phyloP scores from a whole-genome alignment of 768 basidiomycete genomes.

The Termitomyces sp. region DNA sequence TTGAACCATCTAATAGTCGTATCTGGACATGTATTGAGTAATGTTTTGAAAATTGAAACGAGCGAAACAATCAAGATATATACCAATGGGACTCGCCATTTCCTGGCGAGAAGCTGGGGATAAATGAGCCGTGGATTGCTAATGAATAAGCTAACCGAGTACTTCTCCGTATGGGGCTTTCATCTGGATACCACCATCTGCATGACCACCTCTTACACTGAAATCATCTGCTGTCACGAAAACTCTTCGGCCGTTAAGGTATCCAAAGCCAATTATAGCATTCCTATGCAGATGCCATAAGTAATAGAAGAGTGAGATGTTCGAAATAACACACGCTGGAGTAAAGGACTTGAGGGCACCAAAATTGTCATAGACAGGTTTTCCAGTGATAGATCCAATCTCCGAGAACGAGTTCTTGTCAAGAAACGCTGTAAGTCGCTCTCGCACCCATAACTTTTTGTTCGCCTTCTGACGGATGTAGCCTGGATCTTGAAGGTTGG shows the following conservation, averaged over 20 bases:
- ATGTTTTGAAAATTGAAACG: not conserved
- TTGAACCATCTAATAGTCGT: constrained; percentile 34
- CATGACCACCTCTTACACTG: constrained; percentile 37
- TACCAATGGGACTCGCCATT: constrained; percentile 30
- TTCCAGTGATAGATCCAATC: constrained; percentile 32
- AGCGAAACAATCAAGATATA: constrained; percentile 1
- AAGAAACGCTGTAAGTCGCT: constrained; percentile 27
- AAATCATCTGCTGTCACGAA: constrained; percentile 37
- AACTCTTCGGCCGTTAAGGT: constrained; percentile 26
- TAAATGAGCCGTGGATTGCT: not conserved
- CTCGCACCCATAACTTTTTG: constrained; percentile 35
- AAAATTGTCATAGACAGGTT: constrained; percentile 21
- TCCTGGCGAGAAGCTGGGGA: constrained; percentile 25
- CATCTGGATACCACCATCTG: constrained; percentile 32
- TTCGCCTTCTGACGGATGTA: constrained; percentile 33
- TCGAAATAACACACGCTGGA: constrained; percentile 25
- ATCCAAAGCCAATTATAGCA: constrained; percentile 31
- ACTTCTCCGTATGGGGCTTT: constrained; percentile 37
- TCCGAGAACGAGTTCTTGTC: constrained; percentile 29
- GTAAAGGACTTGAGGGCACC: constrained; percentile 25
- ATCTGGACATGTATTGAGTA: constrained; percentile 18
- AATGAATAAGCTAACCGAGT: not conserved
- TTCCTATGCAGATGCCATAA: constrained; percentile 18
- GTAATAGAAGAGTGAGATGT: not conserved
- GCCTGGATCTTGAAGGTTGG: constrained; percentile 29